phyloP scores from a whole-genome alignment of 1,139 yeast species.

The Pichia terricola region DNA sequence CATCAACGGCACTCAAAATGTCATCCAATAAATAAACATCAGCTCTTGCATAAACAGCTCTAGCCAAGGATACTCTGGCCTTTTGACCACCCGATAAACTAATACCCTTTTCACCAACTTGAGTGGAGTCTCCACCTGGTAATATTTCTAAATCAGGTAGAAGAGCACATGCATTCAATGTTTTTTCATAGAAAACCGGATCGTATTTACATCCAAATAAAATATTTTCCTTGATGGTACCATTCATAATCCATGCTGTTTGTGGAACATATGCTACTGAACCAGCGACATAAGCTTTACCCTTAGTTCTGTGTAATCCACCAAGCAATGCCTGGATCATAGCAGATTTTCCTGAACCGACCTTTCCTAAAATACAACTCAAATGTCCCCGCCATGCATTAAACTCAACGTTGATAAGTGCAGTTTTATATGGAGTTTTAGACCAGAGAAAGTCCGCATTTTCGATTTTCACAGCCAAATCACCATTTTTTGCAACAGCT shows the following conservation, averaged over 20 bases:
- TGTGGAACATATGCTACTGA: slow-evolving; percentile 87
- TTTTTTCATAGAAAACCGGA: slow-evolving; percentile 65
- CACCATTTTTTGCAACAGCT: slow-evolving; percentile 47
- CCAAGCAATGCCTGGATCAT: slow-evolving; percentile 78
- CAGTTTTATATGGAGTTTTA: slow-evolving; percentile 68
- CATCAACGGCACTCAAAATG: slow-evolving; percentile 91
- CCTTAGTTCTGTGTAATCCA: slow-evolving; percentile 71
- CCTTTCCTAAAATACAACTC: slow-evolving; percentile 84
- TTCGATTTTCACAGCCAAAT: slow-evolving; percentile 56
- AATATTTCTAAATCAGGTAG: slow-evolving; percentile 67
- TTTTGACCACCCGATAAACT: slow-evolving; percentile 96
- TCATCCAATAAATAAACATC: slow-evolving; percentile 88
- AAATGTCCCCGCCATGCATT: slow-evolving; percentile 71
- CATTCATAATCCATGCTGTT: slow-evolving; percentile 94
- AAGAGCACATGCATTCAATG: slow-evolving; percentile 84
- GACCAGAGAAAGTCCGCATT: slow-evolving; percentile 88
- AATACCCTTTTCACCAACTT: slow-evolving; percentile 96
- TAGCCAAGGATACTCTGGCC: slow-evolving; percentile 84
- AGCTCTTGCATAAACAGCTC: slow-evolving; percentile 93
- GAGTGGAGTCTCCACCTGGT: slow-evolving; percentile 82
- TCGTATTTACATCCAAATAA: slow-evolving; percentile 83
- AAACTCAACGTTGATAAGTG: slow-evolving; percentile 63
- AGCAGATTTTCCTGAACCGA: slow-evolving; percentile 90
- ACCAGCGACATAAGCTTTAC: slow-evolving; percentile 68
- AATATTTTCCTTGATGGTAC: slow-evolving; percentile 81